Percentiles rank a stretch among this genome's conserved stretches.
Evolutionary conservation across 2,329 filamentous ascomycete species (phyloP).

Genomic region (Arthrocladium fulminans): DNA sequence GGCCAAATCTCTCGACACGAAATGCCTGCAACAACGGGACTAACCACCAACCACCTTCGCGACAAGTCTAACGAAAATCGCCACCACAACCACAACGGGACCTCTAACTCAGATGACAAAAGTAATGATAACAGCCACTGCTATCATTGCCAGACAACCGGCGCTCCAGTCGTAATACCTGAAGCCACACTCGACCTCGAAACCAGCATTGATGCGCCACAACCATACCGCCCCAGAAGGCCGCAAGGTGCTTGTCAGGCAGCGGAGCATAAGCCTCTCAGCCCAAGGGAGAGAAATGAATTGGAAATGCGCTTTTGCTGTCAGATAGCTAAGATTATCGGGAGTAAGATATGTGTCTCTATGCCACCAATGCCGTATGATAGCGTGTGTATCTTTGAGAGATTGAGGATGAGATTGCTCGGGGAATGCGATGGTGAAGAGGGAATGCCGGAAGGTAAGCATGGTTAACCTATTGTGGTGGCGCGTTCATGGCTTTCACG

Average conservation of each 20-base stretch:
- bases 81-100: neutral
- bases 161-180: neutral
- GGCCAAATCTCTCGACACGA: neutral
- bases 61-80: neutral
- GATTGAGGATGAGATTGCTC: neutral
- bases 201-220: neutral
- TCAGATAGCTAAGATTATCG: neutral
- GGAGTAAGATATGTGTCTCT: neutral
- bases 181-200: neutral
- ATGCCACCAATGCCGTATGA: neutral
- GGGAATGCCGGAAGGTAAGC: neutral
- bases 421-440: neutral
- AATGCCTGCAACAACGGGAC: neutral
- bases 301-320: constrained; percentile 2
- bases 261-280: neutral
- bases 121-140: neutral
- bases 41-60: neutral
- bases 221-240: neutral
- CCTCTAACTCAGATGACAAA: too few species aligned
- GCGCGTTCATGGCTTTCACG: too few species aligned
- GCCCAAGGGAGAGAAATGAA: neutral
- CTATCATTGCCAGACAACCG: neutral
- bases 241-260: neutral
- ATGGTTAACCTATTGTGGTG: too few species aligned
- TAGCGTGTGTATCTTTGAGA: neutral